Evolutionary conservation across 2,329 filamentous ascomycete species (phyloP), one percentile per base, ranked within the genome.

Genomic region (Aspergillus aculeatus): DNA sequence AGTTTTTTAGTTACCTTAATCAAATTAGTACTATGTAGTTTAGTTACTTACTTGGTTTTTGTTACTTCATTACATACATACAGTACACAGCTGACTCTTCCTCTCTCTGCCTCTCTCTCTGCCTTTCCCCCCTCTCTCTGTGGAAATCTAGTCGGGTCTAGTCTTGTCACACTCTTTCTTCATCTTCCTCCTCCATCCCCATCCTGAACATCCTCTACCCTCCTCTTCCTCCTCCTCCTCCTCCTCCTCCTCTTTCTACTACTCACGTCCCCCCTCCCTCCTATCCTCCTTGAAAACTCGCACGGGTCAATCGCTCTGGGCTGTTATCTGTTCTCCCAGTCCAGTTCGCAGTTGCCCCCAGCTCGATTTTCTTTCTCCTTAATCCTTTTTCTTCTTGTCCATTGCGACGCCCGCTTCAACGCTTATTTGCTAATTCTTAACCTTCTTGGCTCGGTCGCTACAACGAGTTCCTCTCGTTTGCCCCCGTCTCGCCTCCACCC

Each of bases 11-110:
- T 35, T 35, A 16, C 32, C 32, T 35, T 5, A 29, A 29, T 29
- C 26, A 29, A 9, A 29, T 35, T 16, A 35, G 32, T 35, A 35
- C 32, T 35, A 29, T 29, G 26, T 29, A 29, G 26, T 29, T 10
- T 29, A 29, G 26, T 29, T 29, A 29, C 2, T 9, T 29, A 29
- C 26, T 29, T 29, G 26, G 26, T 29, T 29, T 29, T 29, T 19
- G 38, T 58, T 41, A 31, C 44, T 41, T 58, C 26, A 44, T 47
- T 48, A 57, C 49, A 47, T 48, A 48, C 53, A 50, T 48, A 55
- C 44, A 16, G 47, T 61, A 19, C 51, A 63, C 54, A 55, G 59
- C 58, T 58, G 61, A 57, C 58, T 58, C 52, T 57, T 53, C 57
- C 57, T 50, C 50, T 47, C 41, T 26, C 61, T 47, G 38, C 32